Conservation (phyloP, 2,329 filamentous ascomycete genomes). For the Colletotrichum tanaceti region DNA sequence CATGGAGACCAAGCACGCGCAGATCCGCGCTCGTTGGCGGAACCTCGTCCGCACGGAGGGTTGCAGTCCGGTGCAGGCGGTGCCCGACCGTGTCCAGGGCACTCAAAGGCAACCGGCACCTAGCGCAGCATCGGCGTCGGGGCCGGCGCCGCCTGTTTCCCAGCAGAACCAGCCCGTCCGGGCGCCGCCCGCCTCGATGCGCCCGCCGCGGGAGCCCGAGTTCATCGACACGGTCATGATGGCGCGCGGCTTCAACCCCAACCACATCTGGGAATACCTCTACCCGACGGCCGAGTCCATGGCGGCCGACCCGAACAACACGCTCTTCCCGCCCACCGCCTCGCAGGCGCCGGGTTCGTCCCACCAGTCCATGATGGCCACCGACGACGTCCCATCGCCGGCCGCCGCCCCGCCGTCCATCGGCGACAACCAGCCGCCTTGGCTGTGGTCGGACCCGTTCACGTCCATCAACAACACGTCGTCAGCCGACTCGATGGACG, state of each 20-base stretch:
- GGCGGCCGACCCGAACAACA: slow-evolving; percentile 33
- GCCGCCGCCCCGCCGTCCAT: slow-evolving; percentile 41
- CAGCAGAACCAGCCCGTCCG: slow-evolving; percentile 11
- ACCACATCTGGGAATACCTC: slow-evolving; percentile 39
- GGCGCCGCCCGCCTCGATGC: not conserved
- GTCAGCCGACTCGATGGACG: slow-evolving; percentile 50
- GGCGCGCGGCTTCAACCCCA: slow-evolving; percentile 30
- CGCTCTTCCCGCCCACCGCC: slow-evolving; percentile 25
- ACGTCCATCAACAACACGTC: slow-evolving; percentile 45
- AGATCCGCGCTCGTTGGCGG: slow-evolving; percentile 62
- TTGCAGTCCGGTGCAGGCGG: slow-evolving; percentile 43
- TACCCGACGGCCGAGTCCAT: slow-evolving; percentile 37
- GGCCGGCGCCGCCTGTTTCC: not conserved
- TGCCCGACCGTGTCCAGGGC: slow-evolving; percentile 17
- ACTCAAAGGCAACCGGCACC: slow-evolving; percentile 1
- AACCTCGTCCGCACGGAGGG: slow-evolving; percentile 56
- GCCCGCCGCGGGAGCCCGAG: slow-evolving; percentile 16
- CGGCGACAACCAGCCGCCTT: slow-evolving; percentile 54
- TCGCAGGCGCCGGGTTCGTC: slow-evolving; percentile 3
- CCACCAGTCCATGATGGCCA: slow-evolving; percentile 22
- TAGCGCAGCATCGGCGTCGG: not conserved
- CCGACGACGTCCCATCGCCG: not conserved
- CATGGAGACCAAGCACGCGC: slow-evolving; percentile 59
- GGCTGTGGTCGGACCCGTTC: slow-evolving; percentile 55
- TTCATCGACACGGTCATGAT: slow-evolving; percentile 40